phyloP scores from a whole-genome alignment of 1,284 basidiomycete genomes.

The Cystobasidium sp. region DNA sequence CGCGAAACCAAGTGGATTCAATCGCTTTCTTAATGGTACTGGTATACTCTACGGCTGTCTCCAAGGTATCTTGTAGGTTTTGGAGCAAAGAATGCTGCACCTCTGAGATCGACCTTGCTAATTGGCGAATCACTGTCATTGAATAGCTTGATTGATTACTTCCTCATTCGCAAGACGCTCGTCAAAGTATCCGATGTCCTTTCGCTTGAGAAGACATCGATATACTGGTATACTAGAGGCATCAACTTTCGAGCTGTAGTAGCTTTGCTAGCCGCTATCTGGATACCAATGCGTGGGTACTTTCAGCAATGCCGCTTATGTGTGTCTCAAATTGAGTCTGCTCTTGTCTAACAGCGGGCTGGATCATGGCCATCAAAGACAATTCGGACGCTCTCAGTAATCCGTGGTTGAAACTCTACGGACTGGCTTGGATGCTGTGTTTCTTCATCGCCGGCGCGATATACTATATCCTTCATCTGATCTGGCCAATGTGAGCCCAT shows the following conservation, averaged over 20 bases:
- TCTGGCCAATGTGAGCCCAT: conserved; percentile 21
- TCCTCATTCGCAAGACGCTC: conserved; percentile 24
- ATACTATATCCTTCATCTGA: neutral
- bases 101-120: neutral
- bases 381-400: neutral
- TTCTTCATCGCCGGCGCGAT: conserved; percentile 9
- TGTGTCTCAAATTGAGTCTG: neutral
- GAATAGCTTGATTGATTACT: conserved; percentile 41
- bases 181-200: conserved; percentile 37
- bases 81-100: neutral
- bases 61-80: conserved; percentile 20
- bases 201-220: conserved; percentile 10
- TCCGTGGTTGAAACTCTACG: conserved; percentile 23
- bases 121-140: neutral
- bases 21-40: conserved; percentile 20
- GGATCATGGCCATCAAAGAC: conserved; percentile 6
- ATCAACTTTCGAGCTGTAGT: conserved; percentile 52
- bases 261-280: conserved; percentile 37
- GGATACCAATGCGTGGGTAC: conserved; percentile 18
- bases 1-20: conserved; percentile 7
- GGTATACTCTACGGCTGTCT: conserved; percentile 5
- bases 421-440: conserved; percentile 23
- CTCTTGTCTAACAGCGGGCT: conserved; percentile 17
- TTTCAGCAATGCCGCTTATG: neutral
- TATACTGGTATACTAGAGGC: conserved; percentile 36